A percentile compares a stretch with the other conserved stretches of the same genome.
Conservation (phyloP, 208 protist genomes). For the Acanthamoeba castellanii region DNA sequence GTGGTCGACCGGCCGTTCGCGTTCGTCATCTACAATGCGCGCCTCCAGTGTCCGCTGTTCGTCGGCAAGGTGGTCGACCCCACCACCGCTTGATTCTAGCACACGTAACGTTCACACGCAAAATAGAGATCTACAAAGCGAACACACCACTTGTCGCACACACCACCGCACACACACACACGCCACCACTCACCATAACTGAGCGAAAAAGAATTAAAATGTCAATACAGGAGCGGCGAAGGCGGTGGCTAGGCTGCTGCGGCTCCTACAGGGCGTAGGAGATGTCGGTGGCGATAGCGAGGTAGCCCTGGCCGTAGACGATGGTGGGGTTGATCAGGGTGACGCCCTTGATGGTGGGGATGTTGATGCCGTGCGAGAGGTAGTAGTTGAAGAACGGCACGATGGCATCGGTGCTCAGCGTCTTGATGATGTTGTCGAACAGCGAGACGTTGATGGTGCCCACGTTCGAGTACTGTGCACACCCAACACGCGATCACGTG, state of each 20-base stretch:
- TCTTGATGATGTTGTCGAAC: constrained; percentile 16
- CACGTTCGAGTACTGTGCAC: neutral
- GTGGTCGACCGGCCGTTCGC: neutral
- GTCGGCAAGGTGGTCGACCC: neutral
- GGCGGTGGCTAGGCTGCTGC: too few species aligned
- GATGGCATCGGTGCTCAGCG: neutral
- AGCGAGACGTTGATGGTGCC: neutral
- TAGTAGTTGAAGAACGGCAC: constrained; percentile 33
- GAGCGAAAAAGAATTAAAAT: too few species aligned
- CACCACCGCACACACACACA: too few species aligned
- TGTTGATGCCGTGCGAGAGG: constrained; percentile 12
- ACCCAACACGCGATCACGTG: neutral
- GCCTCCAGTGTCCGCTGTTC: neutral
- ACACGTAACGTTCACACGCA: too few species aligned
- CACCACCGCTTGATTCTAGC: too few species aligned
- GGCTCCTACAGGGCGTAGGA: neutral
- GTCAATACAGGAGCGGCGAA: too few species aligned
- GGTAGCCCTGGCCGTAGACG: constrained; percentile 31
- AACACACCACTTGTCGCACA: too few species aligned
- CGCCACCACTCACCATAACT: too few species aligned
- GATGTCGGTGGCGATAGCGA: neutral
- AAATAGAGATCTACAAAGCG: too few species aligned
- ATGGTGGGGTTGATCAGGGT: constrained; percentile 5
- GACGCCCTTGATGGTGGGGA: constrained; percentile 32
- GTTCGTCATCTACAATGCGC: neutral